A percentile compares a stretch with the other conserved stretches of the same genome.
phyloP scores from a whole-genome alignment of 805 yeast species.

The Yamadazyma tumulicola region DNA sequence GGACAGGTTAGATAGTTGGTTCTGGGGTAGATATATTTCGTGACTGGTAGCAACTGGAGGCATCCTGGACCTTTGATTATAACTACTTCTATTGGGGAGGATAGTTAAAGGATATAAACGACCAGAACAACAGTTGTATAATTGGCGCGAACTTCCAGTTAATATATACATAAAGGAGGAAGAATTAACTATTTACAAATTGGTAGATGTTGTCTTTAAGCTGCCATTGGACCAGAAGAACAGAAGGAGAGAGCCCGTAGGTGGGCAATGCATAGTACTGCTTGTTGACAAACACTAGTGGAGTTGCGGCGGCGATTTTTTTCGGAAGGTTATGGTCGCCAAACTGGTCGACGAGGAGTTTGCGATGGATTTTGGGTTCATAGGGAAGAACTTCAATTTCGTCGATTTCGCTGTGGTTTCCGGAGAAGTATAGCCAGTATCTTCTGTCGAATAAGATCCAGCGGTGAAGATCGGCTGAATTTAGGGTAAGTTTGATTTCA shows the following conservation, averaged over 20 bases:
- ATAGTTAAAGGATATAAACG: too few relatives aligned
- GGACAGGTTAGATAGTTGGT: background rate
- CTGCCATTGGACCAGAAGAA: conserved; percentile 6
- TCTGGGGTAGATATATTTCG: background rate
- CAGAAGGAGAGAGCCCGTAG: conserved; percentile 1
- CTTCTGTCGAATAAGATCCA: conserved; percentile 40
- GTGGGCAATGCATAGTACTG: conserved; percentile 5
- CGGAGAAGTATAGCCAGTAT: conserved; percentile 24
- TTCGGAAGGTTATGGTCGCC: conserved; percentile 4
- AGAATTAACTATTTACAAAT: conserved; percentile 1
- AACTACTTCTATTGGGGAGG: too few relatives aligned
- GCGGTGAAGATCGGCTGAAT: background rate
- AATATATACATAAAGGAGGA: too few relatives aligned
- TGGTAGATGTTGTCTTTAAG: conserved; percentile 5
- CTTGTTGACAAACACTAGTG: conserved; percentile 1
- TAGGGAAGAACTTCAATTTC: conserved; percentile 15
- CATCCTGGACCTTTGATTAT: too few relatives aligned
- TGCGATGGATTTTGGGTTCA: conserved; percentile 10
- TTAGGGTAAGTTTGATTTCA: conserved; percentile 2
- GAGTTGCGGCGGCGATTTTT: conserved; percentile 4
- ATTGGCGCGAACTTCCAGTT: too few relatives aligned
- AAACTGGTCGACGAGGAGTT: conserved; percentile 4
- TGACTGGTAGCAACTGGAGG: conserved; percentile 6
- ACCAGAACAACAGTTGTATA: too few relatives aligned
- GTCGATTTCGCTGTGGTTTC: background rate